Evolutionary conservation across 2,329 filamentous ascomycete genomes (phyloP), one percentile per base, ranked within the genome.

Genomic region (Xylaria arbuscula): DNA sequence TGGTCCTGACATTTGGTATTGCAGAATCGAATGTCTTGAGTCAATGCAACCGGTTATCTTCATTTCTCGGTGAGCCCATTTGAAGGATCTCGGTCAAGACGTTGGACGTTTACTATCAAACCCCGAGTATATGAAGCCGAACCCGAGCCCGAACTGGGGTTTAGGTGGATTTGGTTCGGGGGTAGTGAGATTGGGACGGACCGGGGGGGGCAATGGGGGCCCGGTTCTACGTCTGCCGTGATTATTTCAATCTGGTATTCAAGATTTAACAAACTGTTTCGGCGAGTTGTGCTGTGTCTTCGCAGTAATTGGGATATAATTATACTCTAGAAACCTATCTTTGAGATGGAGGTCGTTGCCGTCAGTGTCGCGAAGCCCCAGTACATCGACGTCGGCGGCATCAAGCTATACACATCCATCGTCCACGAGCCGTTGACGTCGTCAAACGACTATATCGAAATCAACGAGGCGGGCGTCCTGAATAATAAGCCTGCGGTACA

Each of bases 271-370:
- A n/a, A n/a, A n/a, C n/a, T n/a, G n/a, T n/a, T n/a, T n/a, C n/a
- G n/a, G n/a, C n/a, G n/a, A n/a, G n/a, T n/a, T n/a, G n/a, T n/a
- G n/a, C n/a, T n/a, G n/a, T n/a, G n/a, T n/a, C n/a, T n/a, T n/a
- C n/a, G n/a, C 15, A 45, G 1, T 2, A 11, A 24, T n/a, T 4
- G 22, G 28, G 15, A 17, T 15, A 6, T 15, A 6, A 17, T 13
- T 15, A 51, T 1, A 28, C 3, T 51, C 24, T 6, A 51, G 3
- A 32, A 28, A 2, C 15, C 22, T 32, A 4, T 15, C 9, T 10
- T 62, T 4, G 64, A 17, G 36, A 76, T 76, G 74, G 72, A 75
- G 19, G 72, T 75, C 34, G 45, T 76, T 34, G 74, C 74, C 13
- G 72, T 76, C 3, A 76, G 74, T 70, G 71, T 2, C 22, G 28